Base-by-base conservation (phyloP, 192 early-diverging fungal species). In the Dimargaris xerosporica region DNA sequence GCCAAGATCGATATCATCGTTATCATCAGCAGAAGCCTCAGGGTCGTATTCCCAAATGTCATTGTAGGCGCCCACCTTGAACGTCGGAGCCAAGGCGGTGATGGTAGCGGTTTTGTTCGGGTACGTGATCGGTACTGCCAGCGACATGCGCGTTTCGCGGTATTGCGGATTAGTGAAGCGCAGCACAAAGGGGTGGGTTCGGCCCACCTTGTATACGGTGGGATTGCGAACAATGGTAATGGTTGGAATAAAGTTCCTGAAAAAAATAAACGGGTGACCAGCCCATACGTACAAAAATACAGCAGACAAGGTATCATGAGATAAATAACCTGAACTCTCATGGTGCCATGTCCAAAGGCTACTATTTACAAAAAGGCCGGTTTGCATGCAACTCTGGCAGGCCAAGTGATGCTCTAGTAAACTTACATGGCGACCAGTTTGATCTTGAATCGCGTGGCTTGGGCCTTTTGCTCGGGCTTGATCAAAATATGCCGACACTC, bases 391-490 rank as follows among this genome's bases (percentile, higher is more conserved):
- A n/a, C n/a, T n/a, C n/a, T n/a, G n/a, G n/a, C n/a, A n/a, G n/a
- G n/a, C n/a, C n/a, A n/a, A n/a, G n/a, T n/a, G n/a, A n/a, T n/a
- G n/a, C n/a, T n/a, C n/a, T n/a, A n/a, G n/a, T n/a, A n/a, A n/a
- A n/a, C n/a, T n/a, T n/a, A n/a, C n/a, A 85, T 76, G 0, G 91
- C 93, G 60, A 91, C 81, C 48, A 90, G 76, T 67, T 91, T 89
- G 72, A 96, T 91, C 67, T 87, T 90, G 78, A 93, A 96, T 55
- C 82, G 74, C 1, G 85, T 89, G 7, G 81, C 76, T 62, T 93
- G 90, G 0, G 91, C 90, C 66, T 93, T 94, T 67, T 85, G 84
- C 62, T 94, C 91, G 0, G 94, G 92, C 67, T 94, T 94, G 62
- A 91, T 85, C 23, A 97, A 73, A 45, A 94, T 86, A 67, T 93